Conservation (phyloP, 352 stramenopile genomes). For the Phytopythium litorale region DNA sequence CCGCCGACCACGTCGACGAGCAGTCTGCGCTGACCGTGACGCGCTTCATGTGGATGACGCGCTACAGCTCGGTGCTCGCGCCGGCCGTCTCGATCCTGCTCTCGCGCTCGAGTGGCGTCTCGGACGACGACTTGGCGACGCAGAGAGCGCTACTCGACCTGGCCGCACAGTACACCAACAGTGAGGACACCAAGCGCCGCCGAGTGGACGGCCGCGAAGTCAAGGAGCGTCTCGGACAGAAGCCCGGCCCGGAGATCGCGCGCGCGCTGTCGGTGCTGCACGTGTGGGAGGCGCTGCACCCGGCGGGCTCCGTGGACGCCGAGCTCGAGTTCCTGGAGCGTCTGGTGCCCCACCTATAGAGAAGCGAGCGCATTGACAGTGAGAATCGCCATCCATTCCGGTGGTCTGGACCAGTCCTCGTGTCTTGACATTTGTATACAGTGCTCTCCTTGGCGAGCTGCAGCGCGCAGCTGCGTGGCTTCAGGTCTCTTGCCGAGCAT, state of each 20-base stretch:
- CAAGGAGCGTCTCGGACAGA: conserved; percentile 29
- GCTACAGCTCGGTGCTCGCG: conserved; percentile 52
- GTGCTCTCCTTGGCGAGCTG: too few species aligned
- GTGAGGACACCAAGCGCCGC: conserved; percentile 16
- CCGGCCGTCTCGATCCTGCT: conserved; percentile 51
- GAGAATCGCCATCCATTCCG: too few species aligned
- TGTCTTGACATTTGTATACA: too few species aligned
- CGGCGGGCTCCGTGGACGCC: conserved; percentile 16
- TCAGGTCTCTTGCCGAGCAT: too few species aligned
- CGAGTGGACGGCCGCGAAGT: conserved; percentile 51
- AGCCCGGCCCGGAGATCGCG: conserved; percentile 32
- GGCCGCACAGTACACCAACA: conserved; percentile 26
- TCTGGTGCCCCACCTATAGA: background rate
- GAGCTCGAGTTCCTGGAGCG: conserved; percentile 37
- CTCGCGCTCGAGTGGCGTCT: conserved; percentile 13
- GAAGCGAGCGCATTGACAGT: too few species aligned
- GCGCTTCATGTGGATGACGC: conserved; percentile 66
- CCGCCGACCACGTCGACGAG: conserved; percentile 14
- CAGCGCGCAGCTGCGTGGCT: too few species aligned
- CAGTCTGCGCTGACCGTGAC: conserved; percentile 25
- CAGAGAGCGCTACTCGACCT: conserved; percentile 34
- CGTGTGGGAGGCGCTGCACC: conserved; percentile 54
- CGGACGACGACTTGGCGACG: conserved; percentile 13
- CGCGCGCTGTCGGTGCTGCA: conserved; percentile 46
- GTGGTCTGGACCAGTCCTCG: too few species aligned